Conservation (phyloP, 129 eudicot genomes). For the Flaveria sonorensis region DNA sequence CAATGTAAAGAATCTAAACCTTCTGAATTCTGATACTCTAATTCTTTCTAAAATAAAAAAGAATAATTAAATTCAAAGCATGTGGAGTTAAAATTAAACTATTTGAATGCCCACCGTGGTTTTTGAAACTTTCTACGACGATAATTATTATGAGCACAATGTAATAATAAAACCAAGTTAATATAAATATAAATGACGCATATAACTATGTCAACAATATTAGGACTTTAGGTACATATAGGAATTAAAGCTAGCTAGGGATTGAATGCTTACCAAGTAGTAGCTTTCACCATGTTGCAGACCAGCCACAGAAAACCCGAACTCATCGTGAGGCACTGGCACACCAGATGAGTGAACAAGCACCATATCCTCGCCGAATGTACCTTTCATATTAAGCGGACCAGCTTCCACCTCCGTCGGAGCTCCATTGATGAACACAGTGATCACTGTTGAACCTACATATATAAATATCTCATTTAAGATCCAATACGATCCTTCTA, state of each 20-base stretch:
- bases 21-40: too few relatives aligned
- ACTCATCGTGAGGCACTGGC: conserved; percentile 56
- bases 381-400: conserved; percentile 62
- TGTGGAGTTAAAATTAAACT: background rate
- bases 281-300: conserved; percentile 92
- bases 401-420: conserved; percentile 71
- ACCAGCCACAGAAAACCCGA: conserved; percentile 48
- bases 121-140: background rate
- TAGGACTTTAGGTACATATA: conserved; percentile 3
- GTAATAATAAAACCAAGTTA: background rate
- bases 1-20: too few relatives aligned
- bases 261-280: conserved; percentile 63
- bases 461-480: background rate
- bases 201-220: background rate
- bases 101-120: background rate
- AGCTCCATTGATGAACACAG: conserved; percentile 84
- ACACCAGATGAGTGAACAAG: conserved; percentile 78
- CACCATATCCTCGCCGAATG: conserved; percentile 63
- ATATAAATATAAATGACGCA: background rate
- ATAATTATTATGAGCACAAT: background rate
- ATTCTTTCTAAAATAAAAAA: too few relatives aligned
- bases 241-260: background rate
- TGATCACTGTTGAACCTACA: conserved; percentile 48
- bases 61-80: background rate
- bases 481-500: background rate